Evolutionary conservation across 129 eudicot species (phyloP).

Genomic region (Solidago caesia): DNA sequence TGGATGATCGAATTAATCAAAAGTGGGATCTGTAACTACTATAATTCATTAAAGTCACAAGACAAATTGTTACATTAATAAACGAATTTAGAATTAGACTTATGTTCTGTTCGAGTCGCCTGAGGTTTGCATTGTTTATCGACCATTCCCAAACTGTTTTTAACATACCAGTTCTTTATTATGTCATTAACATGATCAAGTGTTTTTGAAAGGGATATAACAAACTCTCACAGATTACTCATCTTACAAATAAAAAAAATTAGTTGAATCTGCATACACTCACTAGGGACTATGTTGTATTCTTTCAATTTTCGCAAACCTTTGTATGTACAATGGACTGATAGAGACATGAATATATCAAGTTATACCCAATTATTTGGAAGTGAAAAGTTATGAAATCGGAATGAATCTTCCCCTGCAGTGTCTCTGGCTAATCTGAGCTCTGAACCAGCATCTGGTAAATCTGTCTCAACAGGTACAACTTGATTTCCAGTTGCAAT

Average conservation of each 20-base stretch:
- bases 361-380: conserved; percentile 62
- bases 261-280: background rate
- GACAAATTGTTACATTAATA: no score
- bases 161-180: no score
- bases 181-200: no score
- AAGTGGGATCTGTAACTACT: no score
- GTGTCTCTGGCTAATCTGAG: conserved; percentile 53
- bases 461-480: conserved; percentile 20
- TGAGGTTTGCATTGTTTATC: no score
- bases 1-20: no score
- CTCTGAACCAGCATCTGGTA: conserved; percentile 17
- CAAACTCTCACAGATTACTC: background rate
- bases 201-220: background rate
- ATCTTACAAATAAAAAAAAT: background rate
- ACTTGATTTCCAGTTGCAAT: conserved; percentile 37
- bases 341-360: background rate
- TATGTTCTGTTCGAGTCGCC: background rate
- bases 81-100: background rate
- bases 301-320: background rate
- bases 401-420: conserved; percentile 73
- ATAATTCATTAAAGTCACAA: no score
- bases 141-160: no score
- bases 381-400: conserved; percentile 61
- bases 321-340: conserved; percentile 1
- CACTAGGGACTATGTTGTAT: background rate